Evolutionary conservation across 2,329 filamentous ascomycete genomes (phyloP).

Genomic region (Epichloe festucae): DNA sequence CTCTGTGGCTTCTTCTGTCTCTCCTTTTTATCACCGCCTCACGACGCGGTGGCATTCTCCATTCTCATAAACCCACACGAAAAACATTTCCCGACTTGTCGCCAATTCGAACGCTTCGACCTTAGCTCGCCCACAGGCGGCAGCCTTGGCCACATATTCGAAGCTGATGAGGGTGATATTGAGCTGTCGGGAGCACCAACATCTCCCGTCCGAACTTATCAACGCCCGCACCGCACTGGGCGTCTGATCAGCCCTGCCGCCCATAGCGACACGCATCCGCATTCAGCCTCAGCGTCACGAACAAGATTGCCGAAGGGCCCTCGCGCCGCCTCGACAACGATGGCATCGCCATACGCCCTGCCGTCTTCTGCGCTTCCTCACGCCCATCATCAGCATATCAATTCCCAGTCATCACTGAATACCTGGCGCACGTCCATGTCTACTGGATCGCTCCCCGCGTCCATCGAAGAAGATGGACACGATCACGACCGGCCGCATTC

Average conservation of each 20-base stretch:
- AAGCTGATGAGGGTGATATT: conserved; percentile 14
- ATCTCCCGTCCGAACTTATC: conserved; percentile 8
- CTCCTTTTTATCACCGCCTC: no score
- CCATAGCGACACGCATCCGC: conserved; percentile 7
- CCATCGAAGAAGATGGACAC: conserved; percentile 18
- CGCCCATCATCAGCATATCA: conserved; percentile 30
- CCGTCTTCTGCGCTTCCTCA: conserved; percentile 38
- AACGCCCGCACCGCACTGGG: conserved; percentile 9
- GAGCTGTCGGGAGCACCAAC: conserved; percentile 10
- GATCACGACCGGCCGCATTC: conserved; percentile 16
- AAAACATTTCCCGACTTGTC: no score
- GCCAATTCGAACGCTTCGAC: background rate
- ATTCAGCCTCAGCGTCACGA: background rate
- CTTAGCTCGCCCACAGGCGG: background rate
- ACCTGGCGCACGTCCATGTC: conserved; percentile 24
- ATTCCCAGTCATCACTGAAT: conserved; percentile 28
- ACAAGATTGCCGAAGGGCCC: background rate
- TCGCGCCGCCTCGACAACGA: conserved; percentile 11
- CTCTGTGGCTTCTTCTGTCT: no score
- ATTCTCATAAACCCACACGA: no score
- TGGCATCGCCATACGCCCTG: conserved; percentile 41
- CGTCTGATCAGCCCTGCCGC: background rate
- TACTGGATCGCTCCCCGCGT: conserved; percentile 18
- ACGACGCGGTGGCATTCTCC: no score
- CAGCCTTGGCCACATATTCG: background rate